phyloP scores from a whole-genome alignment of 306 rosid genomes.

The Sechiopsis laciniata region DNA sequence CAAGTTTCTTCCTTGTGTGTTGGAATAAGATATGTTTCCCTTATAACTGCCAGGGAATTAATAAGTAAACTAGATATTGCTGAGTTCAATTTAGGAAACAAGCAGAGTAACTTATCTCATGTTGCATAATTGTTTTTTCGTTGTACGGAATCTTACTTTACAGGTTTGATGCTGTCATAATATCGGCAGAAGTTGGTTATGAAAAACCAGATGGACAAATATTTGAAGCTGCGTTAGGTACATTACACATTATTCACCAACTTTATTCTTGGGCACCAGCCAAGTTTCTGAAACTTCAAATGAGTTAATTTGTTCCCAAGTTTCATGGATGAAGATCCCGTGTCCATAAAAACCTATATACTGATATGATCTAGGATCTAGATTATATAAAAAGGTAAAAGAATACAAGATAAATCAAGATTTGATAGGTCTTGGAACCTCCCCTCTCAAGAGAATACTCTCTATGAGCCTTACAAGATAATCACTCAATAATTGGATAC shows the following conservation, averaged over 20 bases:
- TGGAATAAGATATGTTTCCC: background rate
- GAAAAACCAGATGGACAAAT: conserved; percentile 87
- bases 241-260: conserved; percentile 33
- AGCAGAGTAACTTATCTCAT: background rate
- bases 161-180: conserved; percentile 82
- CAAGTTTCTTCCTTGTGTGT: background rate
- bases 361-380: too few species aligned
- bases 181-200: conserved; percentile 84
- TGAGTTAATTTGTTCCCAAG: background rate
- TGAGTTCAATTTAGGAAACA: background rate
- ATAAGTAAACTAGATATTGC: background rate
- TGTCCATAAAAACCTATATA: background rate
- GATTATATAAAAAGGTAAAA: too few species aligned
- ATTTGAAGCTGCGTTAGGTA: conserved; percentile 87
- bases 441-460: too few species aligned
- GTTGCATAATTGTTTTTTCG: background rate
- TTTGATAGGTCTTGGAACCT: too few species aligned
- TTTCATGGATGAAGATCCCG: conserved; percentile 4
- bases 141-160: background rate
- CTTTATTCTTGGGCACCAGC: background rate
- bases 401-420: too few species aligned
- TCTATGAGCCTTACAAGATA: too few species aligned
- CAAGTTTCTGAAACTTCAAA: background rate
- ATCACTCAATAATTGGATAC: too few species aligned
- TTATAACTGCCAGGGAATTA: background rate